These are phyloP conservation scores for Phytophthora tentaculata DNA, from an alignment of 352 stramenopile genomes.

Conservation along the genomic window DNA sequence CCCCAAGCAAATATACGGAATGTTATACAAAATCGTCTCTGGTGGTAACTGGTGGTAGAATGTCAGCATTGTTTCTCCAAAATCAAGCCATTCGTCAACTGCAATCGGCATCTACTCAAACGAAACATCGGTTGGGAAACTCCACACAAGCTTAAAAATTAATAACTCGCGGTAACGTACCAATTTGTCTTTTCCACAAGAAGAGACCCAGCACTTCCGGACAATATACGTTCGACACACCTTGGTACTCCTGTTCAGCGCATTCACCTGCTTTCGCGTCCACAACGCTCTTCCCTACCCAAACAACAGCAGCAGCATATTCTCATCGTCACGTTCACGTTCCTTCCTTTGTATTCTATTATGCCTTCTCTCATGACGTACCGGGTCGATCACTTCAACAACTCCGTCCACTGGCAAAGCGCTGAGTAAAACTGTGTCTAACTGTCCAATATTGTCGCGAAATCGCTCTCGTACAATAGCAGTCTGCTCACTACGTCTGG, in stretches of 20 bases:
- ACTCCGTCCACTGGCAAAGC: slow-evolving; percentile 42
- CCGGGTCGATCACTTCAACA: slow-evolving; percentile 40
- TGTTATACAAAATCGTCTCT: slow-evolving; percentile 58
- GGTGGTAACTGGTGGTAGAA: slow-evolving; percentile 56
- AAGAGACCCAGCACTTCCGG: slow-evolving; percentile 42
- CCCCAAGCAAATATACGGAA: slow-evolving; percentile 57
- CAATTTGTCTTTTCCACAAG: slow-evolving; percentile 21
- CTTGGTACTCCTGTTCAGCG: slow-evolving; percentile 31
- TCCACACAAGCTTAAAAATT: not conserved
- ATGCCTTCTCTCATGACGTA: slow-evolving; percentile 19
- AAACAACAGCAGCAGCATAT: not conserved
- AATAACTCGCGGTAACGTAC: slow-evolving; percentile 17
- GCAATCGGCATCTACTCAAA: slow-evolving; percentile 44
- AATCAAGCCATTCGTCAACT: slow-evolving; percentile 62
- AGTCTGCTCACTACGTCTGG: not conserved
- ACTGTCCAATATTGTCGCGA: slow-evolving; percentile 22
- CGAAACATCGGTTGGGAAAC: no score
- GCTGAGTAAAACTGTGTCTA: slow-evolving; percentile 39
- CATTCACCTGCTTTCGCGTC: slow-evolving; percentile 34
- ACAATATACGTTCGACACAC: slow-evolving; percentile 36
- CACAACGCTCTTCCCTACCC: slow-evolving; percentile 19
- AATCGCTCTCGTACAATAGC: slow-evolving; percentile 9
- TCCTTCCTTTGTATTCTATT: not conserved
- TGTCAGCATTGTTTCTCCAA: slow-evolving; percentile 48
- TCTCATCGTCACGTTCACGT: not conserved